Evolutionary conservation across 2,329 filamentous ascomycete genomes (phyloP).

Genomic region (Epichloe baconii): DNA sequence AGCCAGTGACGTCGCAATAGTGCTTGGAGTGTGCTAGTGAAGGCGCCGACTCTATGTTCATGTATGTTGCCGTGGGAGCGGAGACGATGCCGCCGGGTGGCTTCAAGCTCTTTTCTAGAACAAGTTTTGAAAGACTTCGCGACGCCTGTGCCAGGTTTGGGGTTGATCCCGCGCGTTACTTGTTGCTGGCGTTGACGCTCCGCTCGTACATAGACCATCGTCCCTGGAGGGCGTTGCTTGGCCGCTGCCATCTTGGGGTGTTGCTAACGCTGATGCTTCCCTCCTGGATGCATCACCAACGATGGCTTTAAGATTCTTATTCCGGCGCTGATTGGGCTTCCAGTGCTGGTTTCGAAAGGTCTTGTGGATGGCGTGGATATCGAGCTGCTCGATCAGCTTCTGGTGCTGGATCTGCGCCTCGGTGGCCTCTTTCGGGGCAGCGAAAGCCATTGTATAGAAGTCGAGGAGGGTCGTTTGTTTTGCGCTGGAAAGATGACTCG

Average conservation of each 20-base stretch:
- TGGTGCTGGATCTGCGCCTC: conserved; percentile 72
- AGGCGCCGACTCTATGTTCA: conserved; percentile 90
- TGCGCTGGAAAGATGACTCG: not conserved
- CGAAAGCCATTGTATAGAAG: conserved; percentile 17
- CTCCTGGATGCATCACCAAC: conserved; percentile 77
- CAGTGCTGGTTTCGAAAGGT: conserved; percentile 82
- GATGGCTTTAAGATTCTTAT: conserved; percentile 98
- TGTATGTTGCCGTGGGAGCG: conserved; percentile 74
- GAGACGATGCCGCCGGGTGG: conserved; percentile 14
- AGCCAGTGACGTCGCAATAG: conserved; percentile 92
- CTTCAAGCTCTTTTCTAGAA: conserved; percentile 68
- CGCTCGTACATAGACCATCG: conserved; percentile 43
- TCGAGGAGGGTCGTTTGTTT: not conserved
- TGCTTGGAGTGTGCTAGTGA: conserved; percentile 72
- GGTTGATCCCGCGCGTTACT: conserved; percentile 29
- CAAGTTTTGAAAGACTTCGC: conserved; percentile 72
- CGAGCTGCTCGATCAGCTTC: conserved; percentile 76
- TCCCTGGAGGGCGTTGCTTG: conserved; percentile 49
- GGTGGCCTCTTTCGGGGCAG: conserved; percentile 39
- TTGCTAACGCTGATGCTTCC: conserved; percentile 83
- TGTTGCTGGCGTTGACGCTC: conserved; percentile 41
- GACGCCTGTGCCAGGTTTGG: conserved; percentile 82
- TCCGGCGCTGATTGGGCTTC: conserved; percentile 88
- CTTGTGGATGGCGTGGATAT: conserved; percentile 76
- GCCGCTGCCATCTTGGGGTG: conserved; percentile 62